phyloP scores from a whole-genome alignment of 1,139 yeast genomes.

The Yamadazyma mexicana region DNA sequence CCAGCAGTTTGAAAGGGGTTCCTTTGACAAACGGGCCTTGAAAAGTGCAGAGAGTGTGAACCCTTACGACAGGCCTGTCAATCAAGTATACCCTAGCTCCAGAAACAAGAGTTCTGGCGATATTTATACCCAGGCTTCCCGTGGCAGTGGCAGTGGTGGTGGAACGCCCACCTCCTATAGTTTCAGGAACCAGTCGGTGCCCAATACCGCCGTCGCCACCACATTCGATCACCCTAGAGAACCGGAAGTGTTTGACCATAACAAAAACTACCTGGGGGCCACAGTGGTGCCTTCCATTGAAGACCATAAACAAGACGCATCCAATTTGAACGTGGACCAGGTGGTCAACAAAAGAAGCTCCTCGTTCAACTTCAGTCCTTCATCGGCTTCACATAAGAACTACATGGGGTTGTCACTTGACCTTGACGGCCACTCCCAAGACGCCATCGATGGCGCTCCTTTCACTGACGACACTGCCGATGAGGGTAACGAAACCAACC shows the following conservation, averaged over 20 bases:
- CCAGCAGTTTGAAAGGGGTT: neutral
- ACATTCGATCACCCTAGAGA: neutral
- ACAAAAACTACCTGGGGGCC: neutral
- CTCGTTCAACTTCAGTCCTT: conserved; percentile 17
- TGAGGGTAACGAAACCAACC: conserved; percentile 6
- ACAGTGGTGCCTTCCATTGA: neutral
- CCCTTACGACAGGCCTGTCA: neutral
- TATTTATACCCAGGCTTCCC: conserved; percentile 1
- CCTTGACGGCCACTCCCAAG: conserved; percentile 15
- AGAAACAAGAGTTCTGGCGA: conserved; percentile 11
- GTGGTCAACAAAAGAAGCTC: conserved; percentile 5
- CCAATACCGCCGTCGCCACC: neutral
- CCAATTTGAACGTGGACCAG: neutral
- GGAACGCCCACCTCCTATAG: neutral
- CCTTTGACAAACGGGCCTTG: neutral
- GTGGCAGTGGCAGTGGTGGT: too few species aligned
- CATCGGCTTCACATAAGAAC: conserved; percentile 21
- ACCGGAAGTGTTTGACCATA: neutral
- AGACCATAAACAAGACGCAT: neutral
- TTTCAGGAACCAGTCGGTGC: conserved; percentile 1
- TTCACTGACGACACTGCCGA: conserved; percentile 7
- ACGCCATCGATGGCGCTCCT: conserved; percentile 3
- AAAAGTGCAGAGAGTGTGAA: neutral
- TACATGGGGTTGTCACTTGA: conserved; percentile 32
- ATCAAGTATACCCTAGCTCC: conserved; percentile 1